A percentile compares a stretch with the other conserved stretches of the same genome.
Evolutionary conservation across 495 filamentous ascomycete species (phyloP).

Genomic region (Sporormia fimetaria): DNA sequence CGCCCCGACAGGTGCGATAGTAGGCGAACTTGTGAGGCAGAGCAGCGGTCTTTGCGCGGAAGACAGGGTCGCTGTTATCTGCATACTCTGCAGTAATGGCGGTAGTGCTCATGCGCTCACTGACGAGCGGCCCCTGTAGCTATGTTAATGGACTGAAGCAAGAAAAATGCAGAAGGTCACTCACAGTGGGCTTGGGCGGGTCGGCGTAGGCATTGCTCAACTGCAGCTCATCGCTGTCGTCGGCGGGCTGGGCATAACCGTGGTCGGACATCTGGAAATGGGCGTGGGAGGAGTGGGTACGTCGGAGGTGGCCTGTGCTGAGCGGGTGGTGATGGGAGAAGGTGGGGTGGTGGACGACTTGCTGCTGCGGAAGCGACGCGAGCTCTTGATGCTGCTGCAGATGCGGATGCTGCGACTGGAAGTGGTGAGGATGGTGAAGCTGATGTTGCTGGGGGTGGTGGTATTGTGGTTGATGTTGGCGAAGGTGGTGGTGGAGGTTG

Average conservation of each 20-base stretch:
- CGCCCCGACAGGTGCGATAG: constrained; percentile 77
- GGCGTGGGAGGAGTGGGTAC: background rate
- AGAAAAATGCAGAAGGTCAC: constrained; percentile 6
- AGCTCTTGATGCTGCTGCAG: no score
- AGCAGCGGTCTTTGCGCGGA: constrained; percentile 71
- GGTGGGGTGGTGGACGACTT: no score
- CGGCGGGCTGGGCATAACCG: constrained; percentile 2
- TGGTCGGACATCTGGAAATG: no score
- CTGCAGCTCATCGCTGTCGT: constrained; percentile 26
- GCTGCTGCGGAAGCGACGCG: no score
- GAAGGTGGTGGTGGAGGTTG: no score
- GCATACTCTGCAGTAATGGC: constrained; percentile 80
- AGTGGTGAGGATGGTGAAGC: no score
- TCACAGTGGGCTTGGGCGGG: constrained; percentile 33
- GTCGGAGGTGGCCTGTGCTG: no score
- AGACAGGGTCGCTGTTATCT: constrained; percentile 76
- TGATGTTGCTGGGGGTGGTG: no score
- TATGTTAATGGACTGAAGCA: constrained; percentile 1
- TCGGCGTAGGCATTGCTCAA: constrained; percentile 35
- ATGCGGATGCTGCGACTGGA: no score
- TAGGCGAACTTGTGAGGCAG: constrained; percentile 76
- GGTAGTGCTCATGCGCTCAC: constrained; percentile 63
- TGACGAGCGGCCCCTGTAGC: constrained; percentile 68
- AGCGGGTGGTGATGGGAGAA: no score
- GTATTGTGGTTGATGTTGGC: no score